Evolutionary conservation across 345 rosid species (phyloP).

Genomic region (Theobroma cacao): DNA sequence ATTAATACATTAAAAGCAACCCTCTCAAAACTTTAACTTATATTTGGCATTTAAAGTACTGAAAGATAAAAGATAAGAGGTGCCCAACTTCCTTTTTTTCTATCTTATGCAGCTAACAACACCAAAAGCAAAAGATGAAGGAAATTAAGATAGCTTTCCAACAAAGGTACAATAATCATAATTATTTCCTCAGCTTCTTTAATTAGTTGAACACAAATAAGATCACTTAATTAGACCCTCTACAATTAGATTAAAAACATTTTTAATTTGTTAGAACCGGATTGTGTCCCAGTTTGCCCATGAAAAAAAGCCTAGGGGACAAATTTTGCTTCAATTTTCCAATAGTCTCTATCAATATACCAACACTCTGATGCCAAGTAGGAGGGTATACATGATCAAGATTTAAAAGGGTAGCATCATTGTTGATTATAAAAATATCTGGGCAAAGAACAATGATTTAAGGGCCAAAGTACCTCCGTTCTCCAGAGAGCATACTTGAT

Average conservation of each 20-base stretch:
- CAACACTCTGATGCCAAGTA: background rate
- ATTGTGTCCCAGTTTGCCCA: background rate
- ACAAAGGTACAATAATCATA: background rate
- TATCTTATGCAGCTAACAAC: no score
- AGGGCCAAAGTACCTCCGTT: constrained; percentile 11
- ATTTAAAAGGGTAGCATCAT: background rate
- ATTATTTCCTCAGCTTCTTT: background rate
- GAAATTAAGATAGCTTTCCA: background rate
- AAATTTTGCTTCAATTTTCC: background rate
- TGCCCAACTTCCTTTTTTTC: no score
- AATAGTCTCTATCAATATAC: background rate
- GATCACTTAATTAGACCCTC: background rate
- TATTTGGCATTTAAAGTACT: background rate
- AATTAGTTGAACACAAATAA: background rate
- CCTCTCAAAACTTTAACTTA: background rate
- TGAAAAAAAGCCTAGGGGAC: background rate
- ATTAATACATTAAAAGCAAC: background rate
- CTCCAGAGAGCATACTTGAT: constrained; percentile 14
- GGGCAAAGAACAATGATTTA: background rate
- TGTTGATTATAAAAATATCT: background rate
- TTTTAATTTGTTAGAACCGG: background rate
- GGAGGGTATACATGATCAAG: background rate
- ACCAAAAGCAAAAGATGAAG: background rate
- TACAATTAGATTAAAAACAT: background rate
- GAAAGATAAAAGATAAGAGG: background rate